These are phyloP conservation scores for Trametes elegans DNA, from an alignment of 768 basidiomycete genomes.

Conservation along the genomic window DNA sequence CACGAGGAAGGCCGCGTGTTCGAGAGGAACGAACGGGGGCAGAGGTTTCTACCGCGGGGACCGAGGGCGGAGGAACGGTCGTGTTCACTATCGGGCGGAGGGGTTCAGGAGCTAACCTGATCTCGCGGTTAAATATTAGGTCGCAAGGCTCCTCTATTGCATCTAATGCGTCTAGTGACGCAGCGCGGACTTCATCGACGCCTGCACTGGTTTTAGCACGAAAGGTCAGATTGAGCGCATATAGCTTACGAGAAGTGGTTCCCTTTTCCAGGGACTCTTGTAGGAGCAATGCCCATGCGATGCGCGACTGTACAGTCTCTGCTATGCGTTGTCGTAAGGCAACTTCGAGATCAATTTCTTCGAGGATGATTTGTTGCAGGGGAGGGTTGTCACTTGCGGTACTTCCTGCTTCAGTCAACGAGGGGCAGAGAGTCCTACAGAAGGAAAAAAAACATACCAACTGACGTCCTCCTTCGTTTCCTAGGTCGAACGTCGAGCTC, in stretches of 20 bases:
- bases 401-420: background rate
- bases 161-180: slow-evolving; percentile 42
- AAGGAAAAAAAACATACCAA: background rate
- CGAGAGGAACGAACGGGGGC: slow-evolving; percentile 16
- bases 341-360: slow-evolving; percentile 46
- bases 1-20: slow-evolving; percentile 19
- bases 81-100: background rate
- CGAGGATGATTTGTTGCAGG: slow-evolving; percentile 28
- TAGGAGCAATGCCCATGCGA: slow-evolving; percentile 46
- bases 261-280: slow-evolving; percentile 33
- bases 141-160: slow-evolving; percentile 39
- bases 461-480: slow-evolving; percentile 8
- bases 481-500: slow-evolving; percentile 1
- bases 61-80: background rate
- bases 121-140: slow-evolving; percentile 36
- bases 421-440: background rate
- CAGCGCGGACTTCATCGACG: slow-evolving; percentile 34
- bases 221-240: background rate
- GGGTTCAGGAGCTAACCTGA: slow-evolving; percentile 7
- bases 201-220: background rate
- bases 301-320: slow-evolving; percentile 42
- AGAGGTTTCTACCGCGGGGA: background rate
- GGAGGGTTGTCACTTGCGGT: slow-evolving; percentile 1
- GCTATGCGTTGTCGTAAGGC: slow-evolving; percentile 40
- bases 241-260: background rate